Evolutionary conservation across 345 rosid species (phyloP).

Genomic region (Populus deltoides): DNA sequence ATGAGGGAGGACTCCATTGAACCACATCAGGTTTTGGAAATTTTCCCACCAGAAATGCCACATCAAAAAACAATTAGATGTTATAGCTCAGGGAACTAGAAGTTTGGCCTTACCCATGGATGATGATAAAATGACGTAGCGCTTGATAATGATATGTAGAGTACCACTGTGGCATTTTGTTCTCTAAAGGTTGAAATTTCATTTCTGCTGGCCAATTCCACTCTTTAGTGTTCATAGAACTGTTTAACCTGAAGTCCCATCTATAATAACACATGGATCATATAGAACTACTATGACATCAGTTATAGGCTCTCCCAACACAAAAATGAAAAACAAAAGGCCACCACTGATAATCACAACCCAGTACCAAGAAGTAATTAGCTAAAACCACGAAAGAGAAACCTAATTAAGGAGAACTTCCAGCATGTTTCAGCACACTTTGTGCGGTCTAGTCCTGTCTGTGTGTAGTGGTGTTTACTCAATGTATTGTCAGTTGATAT

Average conservation of each 20-base stretch:
- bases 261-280: too few species aligned
- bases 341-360: background rate
- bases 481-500: background rate
- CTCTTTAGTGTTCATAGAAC: background rate
- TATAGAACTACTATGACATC: too few species aligned
- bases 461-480: background rate
- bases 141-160: background rate
- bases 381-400: too few species aligned
- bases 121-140: background rate
- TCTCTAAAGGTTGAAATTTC: too few species aligned
- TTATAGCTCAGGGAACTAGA: background rate
- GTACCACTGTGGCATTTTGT: too few species aligned
- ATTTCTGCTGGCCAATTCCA: background rate
- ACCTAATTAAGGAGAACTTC: too few species aligned
- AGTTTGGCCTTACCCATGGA: background rate
- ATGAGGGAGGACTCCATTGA: background rate
- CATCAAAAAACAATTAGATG: background rate
- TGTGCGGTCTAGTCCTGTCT: background rate
- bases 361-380: background rate
- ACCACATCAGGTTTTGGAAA: background rate
- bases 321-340: too few species aligned
- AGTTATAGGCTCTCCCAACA: too few species aligned
- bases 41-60: background rate
- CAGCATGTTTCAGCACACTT: background rate
- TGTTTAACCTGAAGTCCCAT: too few species aligned